These are phyloP conservation scores for Solanum chiquidenum DNA, from an alignment of 257 asterid species.

Conservation along the genomic window DNA sequence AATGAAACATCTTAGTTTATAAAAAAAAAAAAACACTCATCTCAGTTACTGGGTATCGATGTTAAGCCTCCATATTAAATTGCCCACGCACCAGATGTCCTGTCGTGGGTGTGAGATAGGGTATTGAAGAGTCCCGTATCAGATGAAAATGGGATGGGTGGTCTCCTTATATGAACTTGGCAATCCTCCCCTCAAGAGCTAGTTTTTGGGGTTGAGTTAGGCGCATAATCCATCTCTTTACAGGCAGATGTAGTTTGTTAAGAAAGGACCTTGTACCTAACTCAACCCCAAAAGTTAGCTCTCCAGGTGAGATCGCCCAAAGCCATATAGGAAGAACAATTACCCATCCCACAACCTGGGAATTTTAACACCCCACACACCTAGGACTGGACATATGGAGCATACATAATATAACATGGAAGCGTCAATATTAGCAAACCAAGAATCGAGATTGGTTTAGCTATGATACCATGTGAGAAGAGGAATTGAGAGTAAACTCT, in stretches of 20 bases:
- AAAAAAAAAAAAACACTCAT: not conserved
- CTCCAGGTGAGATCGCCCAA: not conserved
- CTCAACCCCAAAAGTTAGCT: not conserved
- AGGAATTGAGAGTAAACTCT: too few relatives aligned
- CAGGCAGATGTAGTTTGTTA: not conserved
- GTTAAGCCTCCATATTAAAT: not conserved
- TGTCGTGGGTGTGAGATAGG: not conserved
- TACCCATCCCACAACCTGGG: not conserved
- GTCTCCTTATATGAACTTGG: not conserved
- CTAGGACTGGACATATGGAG: not conserved
- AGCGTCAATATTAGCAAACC: not conserved
- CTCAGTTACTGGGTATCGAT: not conserved
- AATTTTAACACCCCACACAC: not conserved
- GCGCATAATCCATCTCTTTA: not conserved
- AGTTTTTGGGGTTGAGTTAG: not conserved
- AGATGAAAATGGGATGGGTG: not conserved
- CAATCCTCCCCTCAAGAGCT: not conserved
- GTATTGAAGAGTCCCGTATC: not conserved
- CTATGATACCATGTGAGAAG: too few relatives aligned
- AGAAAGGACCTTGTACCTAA: not conserved
- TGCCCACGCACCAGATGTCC: not conserved
- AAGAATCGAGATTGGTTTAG: too few relatives aligned
- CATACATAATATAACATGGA: not conserved
- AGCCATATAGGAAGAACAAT: not conserved
- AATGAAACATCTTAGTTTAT: not conserved